A percentile compares a stretch with the other conserved stretches of the same genome.
These are phyloP conservation scores for Kazachstania kunashirensis DNA, from an alignment of 805 yeast genomes.

Conservation along the genomic window DNA sequence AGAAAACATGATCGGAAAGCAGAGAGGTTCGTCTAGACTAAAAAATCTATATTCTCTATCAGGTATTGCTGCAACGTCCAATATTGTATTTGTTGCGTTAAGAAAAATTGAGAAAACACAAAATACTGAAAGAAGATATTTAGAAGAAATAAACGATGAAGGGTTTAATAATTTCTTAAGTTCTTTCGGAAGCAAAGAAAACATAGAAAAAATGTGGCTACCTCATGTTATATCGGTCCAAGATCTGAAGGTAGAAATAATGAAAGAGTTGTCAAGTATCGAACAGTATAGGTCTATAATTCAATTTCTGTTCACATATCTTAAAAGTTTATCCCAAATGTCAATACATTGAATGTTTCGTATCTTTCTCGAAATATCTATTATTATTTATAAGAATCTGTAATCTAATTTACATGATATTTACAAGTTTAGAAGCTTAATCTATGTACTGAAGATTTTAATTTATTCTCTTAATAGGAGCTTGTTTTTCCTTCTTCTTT, in stretches of 20 bases:
- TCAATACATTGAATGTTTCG: no score
- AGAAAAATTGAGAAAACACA: conserved; percentile 8
- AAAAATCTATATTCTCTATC: conserved; percentile 16
- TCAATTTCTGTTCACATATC: conserved; percentile 42
- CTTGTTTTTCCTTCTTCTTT: conserved; percentile 3
- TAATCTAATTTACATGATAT: no score
- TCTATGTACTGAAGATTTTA: background rate
- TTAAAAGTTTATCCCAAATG: conserved; percentile 36
- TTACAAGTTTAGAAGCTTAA: background rate
- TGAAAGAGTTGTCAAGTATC: conserved; percentile 30
- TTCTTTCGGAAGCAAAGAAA: background rate
- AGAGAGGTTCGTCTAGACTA: conserved; percentile 4
- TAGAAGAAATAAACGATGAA: conserved; percentile 14
- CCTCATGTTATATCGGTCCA: conserved; percentile 27
- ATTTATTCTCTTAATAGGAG: background rate
- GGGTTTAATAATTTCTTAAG: conserved; percentile 14
- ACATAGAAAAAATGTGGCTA: conserved; percentile 8
- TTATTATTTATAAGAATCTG: no score
- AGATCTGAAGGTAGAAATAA: conserved; percentile 37
- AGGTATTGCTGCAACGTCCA: conserved; percentile 22
- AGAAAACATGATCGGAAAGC: conserved; percentile 11
- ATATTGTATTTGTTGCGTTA: conserved; percentile 7
- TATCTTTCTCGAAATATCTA: no score
- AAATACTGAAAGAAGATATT: conserved; percentile 4
- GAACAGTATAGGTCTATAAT: conserved; percentile 42